phyloP scores from a whole-genome alignment of 2,329 filamentous ascomycete genomes.

The Acrocalymma vagum region DNA sequence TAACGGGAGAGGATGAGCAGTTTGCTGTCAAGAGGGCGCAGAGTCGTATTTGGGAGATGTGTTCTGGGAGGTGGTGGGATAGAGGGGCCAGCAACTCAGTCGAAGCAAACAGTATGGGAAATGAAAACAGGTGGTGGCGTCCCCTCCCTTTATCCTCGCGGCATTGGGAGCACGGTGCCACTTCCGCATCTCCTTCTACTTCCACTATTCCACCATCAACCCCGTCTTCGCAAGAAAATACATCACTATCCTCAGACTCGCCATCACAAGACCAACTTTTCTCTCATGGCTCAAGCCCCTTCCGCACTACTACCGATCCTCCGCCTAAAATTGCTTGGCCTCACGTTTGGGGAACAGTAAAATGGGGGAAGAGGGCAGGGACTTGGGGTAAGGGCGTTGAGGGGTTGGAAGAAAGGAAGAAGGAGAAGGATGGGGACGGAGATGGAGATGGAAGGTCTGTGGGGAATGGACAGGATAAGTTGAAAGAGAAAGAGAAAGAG shows the following conservation, averaged over 20 bases:
- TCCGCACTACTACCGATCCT: constrained; percentile 52
- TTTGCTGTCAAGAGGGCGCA: constrained; percentile 83
- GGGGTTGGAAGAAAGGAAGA: constrained; percentile 51
- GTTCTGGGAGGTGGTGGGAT: constrained; percentile 75
- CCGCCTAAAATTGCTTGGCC: constrained; percentile 61
- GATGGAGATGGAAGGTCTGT: neutral
- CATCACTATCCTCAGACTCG: too few species aligned
- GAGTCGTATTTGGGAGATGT: constrained; percentile 85
- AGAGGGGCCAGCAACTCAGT: constrained; percentile 71
- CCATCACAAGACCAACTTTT: constrained; percentile 43
- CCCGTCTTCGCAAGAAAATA: too few species aligned
- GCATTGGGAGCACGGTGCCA: constrained; percentile 67
- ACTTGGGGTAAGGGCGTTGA: constrained; percentile 61
- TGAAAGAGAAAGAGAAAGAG: neutral
- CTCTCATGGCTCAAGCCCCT: constrained; percentile 55
- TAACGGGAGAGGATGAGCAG: constrained; percentile 82
- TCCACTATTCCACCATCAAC: constrained; percentile 7
- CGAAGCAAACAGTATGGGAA: constrained; percentile 59
- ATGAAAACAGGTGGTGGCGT: constrained; percentile 70
- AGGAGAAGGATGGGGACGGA: constrained; percentile 34
- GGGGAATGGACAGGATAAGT: constrained; percentile 1
- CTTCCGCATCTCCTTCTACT: constrained; percentile 4
- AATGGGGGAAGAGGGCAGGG: constrained; percentile 62
- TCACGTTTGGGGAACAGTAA: constrained; percentile 63
- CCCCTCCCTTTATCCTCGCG: constrained; percentile 70